These are phyloP conservation scores for Trichophyton rubrum DNA, from an alignment of 2,329 filamentous ascomycete genomes.

Conservation along the genomic window DNA sequence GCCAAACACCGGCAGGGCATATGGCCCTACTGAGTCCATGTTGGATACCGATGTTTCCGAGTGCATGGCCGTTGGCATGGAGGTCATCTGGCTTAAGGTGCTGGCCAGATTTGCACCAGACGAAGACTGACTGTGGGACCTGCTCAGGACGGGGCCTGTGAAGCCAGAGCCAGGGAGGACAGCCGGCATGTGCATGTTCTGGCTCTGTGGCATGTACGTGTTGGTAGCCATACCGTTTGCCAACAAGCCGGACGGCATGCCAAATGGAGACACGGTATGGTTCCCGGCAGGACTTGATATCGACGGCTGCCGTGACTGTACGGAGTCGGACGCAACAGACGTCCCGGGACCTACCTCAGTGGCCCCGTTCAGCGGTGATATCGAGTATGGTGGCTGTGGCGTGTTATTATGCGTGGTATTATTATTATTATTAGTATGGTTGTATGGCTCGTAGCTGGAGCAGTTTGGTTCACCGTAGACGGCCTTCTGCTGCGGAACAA, in stretches of 20 bases:
- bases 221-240: conserved; percentile 10
- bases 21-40: conserved; percentile 28
- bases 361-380: neutral
- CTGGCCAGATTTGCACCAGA: conserved; percentile 13
- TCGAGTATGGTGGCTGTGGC: neutral
- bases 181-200: conserved; percentile 10
- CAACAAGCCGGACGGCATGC: conserved; percentile 14
- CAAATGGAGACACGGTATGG: conserved; percentile 9
- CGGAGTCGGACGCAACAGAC: conserved; percentile 6
- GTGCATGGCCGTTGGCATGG: conserved; percentile 19
- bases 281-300: conserved; percentile 10
- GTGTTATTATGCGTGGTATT: conserved; percentile 8
- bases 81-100: conserved; percentile 10
- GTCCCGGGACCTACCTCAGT: conserved; percentile 7
- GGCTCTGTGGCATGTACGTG: conserved; percentile 8
- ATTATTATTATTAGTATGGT: neutral
- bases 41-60: conserved; percentile 18
- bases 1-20: conserved; percentile 71
- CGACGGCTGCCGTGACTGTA: conserved; percentile 12
- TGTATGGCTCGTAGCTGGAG: conserved; percentile 13
- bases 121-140: conserved; percentile 9
- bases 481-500: conserved; percentile 6
- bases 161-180: conserved; percentile 7
- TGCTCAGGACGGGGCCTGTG: neutral
- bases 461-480: conserved; percentile 20